Evolutionary conservation across 192 early-diverging fungal species (phyloP), one percentile per base, ranked within the genome.

Genomic region (Gamsiella multidivaricata): DNA sequence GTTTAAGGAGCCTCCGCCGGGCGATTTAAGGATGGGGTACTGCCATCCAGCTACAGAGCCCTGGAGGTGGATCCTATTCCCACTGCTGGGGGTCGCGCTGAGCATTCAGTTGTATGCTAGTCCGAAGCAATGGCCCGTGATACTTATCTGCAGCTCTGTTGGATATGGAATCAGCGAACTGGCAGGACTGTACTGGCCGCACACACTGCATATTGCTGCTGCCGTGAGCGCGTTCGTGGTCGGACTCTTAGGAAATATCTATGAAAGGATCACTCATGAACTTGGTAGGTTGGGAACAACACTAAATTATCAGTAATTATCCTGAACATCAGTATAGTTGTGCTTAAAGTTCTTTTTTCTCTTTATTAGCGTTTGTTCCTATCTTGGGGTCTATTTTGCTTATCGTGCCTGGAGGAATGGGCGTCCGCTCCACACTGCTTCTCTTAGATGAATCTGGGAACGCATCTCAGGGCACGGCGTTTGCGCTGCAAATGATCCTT

Each of bases 401-500:
- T 28, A 79, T 83, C 26, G 82, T 83, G 0, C 82, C 76, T 55
- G 82, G 82, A 61, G 79, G 82, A 18, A 73, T 83, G 54, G 82
- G 82, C 6, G 81, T 80, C 0, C 65, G 82, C 3, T 69, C 70
- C 22, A 65, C 82, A 23, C 46, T 83, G 15, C 25, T 73, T 10
- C 55, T 78, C 8, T 22, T 82, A 29, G 52, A 70, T 18, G 42
- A 79, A 28, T 56, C 74, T 5, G 74, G 54, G 33, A 54, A 78
- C 20, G 65, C 65, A 15, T 46, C 65, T 12, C 74, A 78, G 33
- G 74, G 74, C 3, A 69, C 65, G 0, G 52, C 71, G 1, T 82
- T 85, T 70, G 83, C 83, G 0, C 41, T 82, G 3, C 78, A 79
- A 20, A 85, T 85, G 83, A 76, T 85, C 20, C n/a, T 80, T 6